Evolutionary conservation across 495 filamentous ascomycete genomes (phyloP).

Genomic region (Penicillium longicatenatum): DNA sequence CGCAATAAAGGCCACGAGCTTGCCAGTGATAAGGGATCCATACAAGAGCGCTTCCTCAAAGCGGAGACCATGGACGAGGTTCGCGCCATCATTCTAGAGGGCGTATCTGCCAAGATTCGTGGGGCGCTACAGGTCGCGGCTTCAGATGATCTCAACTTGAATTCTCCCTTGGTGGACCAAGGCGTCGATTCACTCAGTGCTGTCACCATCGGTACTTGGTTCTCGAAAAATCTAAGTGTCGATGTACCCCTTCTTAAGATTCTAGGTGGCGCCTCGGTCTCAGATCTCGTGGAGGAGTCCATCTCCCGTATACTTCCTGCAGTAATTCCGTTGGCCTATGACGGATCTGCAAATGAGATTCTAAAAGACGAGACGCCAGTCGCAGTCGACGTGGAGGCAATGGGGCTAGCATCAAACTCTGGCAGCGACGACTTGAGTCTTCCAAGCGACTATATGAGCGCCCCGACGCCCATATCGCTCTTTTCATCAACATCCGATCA

Average conservation of each 20-base stretch:
- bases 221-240: slow-evolving; percentile 4
- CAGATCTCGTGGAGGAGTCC: slow-evolving; percentile 1
- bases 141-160: background rate
- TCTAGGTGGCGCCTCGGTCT: background rate
- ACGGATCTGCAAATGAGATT: background rate
- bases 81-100: background rate
- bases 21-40: background rate
- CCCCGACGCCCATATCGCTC: too few relatives aligned
- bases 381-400: too few relatives aligned
- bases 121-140: background rate
- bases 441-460: too few relatives aligned
- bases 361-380: background rate
- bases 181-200: slow-evolving; percentile 8
- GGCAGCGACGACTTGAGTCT: too few relatives aligned
- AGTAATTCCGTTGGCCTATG: background rate
- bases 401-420: too few relatives aligned
- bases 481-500: too few relatives aligned
- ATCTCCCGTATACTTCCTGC: background rate
- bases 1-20: too few relatives aligned
- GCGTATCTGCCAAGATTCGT: background rate
- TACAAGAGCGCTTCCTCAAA: background rate
- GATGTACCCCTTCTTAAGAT: slow-evolving; percentile 5
- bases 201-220: slow-evolving; percentile 4
- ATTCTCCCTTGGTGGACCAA: background rate
- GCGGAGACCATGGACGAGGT: background rate